Evolutionary conservation across 2,329 filamentous ascomycete species (phyloP).

Genomic region (Thielaviopsis euricoi): DNA sequence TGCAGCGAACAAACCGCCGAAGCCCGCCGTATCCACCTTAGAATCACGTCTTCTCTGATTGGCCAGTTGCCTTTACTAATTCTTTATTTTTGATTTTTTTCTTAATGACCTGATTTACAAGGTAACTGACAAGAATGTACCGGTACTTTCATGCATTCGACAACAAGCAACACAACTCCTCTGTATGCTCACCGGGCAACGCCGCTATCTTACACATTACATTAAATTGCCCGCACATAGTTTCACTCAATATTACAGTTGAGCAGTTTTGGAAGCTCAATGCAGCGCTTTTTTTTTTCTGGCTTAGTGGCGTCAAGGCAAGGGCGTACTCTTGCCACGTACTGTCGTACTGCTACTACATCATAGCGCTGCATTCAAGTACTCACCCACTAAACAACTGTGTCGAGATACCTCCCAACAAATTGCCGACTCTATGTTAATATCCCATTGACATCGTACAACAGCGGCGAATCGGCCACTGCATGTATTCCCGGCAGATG

Average conservation of each 20-base stretch:
- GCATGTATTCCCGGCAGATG: too few species aligned
- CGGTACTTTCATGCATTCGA: not conserved
- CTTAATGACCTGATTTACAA: not conserved
- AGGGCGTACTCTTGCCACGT: not conserved
- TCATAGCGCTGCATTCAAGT: too few species aligned
- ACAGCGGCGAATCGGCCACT: too few species aligned
- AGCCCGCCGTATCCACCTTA: not conserved
- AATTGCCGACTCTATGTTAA: too few species aligned
- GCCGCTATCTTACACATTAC: not conserved
- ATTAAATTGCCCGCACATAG: too few species aligned
- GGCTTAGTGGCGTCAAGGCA: not conserved
- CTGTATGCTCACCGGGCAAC: not conserved
- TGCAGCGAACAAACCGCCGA: not conserved
- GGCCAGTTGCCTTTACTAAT: not conserved
- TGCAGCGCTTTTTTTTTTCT: not conserved
- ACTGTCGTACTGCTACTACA: not conserved
- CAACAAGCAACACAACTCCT: too few species aligned
- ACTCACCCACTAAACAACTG: too few species aligned
- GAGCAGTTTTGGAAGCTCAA: not conserved
- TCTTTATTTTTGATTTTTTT: not conserved
- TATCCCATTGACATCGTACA: too few species aligned
- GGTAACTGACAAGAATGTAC: not conserved
- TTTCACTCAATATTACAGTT: too few species aligned
- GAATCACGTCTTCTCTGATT: not conserved
- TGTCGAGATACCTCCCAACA: too few species aligned